Conservation (phyloP, 768 basidiomycete species). For the Pleurotus platypus region DNA sequence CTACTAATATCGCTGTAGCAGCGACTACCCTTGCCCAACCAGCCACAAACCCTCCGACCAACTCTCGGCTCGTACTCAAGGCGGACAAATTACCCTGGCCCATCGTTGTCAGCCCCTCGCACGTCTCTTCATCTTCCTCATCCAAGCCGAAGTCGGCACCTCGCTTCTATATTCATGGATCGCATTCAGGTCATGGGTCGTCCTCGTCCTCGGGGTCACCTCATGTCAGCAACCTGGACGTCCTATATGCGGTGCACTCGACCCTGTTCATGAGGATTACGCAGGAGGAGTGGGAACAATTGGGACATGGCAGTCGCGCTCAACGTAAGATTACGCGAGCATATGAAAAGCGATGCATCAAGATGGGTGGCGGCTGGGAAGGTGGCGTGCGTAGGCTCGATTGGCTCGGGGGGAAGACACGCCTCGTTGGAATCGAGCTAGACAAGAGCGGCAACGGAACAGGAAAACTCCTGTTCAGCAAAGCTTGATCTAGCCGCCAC, state of each 20-base stretch:
- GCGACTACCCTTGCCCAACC: constrained; percentile 55
- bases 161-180: constrained; percentile 21
- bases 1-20: constrained; percentile 51
- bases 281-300: constrained; percentile 59
- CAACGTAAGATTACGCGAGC: constrained; percentile 59
- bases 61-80: constrained; percentile 40
- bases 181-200: constrained; percentile 12
- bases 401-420: constrained; percentile 60
- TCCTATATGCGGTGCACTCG: constrained; percentile 56
- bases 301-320: constrained; percentile 50
- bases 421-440: constrained; percentile 59
- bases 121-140: constrained; percentile 16
- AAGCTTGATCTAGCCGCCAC: not conserved
- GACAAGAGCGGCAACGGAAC: constrained; percentile 37
- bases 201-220: constrained; percentile 14
- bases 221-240: constrained; percentile 58
- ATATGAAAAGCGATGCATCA: constrained; percentile 59
- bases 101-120: constrained; percentile 41
- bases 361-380: constrained; percentile 64
- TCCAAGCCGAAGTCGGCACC: constrained; percentile 12
- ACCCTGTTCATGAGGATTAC: constrained; percentile 56
- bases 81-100: constrained; percentile 63
- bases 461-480: constrained; percentile 46
- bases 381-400: constrained; percentile 66
- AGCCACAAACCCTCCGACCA: constrained; percentile 56